These are phyloP conservation scores for Fusarium devonianum DNA, from an alignment of 2,329 filamentous ascomycete species.

Conservation along the genomic window DNA sequence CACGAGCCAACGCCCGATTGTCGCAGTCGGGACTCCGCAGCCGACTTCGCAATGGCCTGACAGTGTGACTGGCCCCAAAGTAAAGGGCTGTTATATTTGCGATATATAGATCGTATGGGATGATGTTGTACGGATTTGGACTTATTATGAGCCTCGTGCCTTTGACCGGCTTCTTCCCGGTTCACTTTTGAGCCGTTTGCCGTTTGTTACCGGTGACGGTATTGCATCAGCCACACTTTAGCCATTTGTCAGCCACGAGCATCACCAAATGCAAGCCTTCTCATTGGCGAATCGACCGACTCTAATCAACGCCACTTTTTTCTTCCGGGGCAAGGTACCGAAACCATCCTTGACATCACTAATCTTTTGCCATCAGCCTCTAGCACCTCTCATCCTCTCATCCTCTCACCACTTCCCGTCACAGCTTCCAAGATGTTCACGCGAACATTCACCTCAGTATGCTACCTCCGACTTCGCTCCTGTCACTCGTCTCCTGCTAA, in stretches of 20 bases:
- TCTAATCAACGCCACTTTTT: constrained; percentile 22
- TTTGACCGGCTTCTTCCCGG: constrained; percentile 18
- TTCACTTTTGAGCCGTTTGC: neutral
- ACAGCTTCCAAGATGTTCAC: constrained; percentile 38
- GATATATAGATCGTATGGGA: neutral
- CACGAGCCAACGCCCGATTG: constrained; percentile 18
- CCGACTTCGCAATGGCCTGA: constrained; percentile 19
- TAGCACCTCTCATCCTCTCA: too few relatives aligned
- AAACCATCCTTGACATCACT: constrained; percentile 41
- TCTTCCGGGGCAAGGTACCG: constrained; percentile 25
- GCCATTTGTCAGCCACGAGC: constrained; percentile 3
- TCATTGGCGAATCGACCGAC: constrained; percentile 34
- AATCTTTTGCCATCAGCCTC: constrained; percentile 24
- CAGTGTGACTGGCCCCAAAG: neutral
- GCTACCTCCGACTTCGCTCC: neutral
- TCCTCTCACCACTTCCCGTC: constrained; percentile 20
- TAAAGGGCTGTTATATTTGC: neutral
- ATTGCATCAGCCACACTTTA: constrained; percentile 6
- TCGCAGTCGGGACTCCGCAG: constrained; percentile 20
- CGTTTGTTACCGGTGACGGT: constrained; percentile 5
- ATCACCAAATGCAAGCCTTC: constrained; percentile 19
- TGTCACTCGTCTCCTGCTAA: constrained; percentile 8
- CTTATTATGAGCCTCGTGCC: constrained; percentile 9
- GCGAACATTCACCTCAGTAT: constrained; percentile 40
- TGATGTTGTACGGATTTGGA: neutral